phyloP scores from a whole-genome alignment of 352 stramenopile genomes.

The Phytophthora agathidicida region DNA sequence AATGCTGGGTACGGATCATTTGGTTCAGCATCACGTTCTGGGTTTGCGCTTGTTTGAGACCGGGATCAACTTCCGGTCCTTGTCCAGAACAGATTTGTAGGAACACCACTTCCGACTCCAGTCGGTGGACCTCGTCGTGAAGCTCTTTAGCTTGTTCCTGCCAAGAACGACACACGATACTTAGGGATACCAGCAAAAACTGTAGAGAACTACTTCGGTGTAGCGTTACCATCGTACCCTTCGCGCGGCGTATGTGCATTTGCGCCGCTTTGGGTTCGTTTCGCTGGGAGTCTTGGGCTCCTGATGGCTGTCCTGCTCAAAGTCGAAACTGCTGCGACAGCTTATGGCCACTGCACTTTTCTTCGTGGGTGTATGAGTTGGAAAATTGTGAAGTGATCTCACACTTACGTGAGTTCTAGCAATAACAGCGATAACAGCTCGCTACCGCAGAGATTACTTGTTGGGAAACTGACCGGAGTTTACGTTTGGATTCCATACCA shows the following conservation, averaged over 20 bases:
- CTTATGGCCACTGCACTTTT: constrained; percentile 5
- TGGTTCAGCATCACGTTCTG: constrained; percentile 3
- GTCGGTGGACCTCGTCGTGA: constrained; percentile 1
- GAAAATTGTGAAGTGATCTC: constrained; percentile 7
- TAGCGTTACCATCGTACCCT: constrained; percentile 4
- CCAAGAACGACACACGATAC: not conserved
- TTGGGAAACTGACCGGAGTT: too few species aligned
- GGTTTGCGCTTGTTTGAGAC: not conserved
- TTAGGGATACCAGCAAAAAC: too few species aligned
- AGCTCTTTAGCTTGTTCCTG: constrained; percentile 17
- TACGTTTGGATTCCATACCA: too few species aligned
- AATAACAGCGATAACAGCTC: too few species aligned
- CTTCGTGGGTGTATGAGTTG: not conserved
- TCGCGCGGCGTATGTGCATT: constrained; percentile 16
- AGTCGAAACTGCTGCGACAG: not conserved
- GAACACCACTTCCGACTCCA: constrained; percentile 19
- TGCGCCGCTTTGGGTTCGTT: constrained; percentile 6
- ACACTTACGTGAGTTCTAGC: not conserved
- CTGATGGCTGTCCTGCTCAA: not conserved
- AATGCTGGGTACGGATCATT: not conserved
- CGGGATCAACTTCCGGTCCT: not conserved
- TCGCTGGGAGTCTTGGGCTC: too few species aligned
- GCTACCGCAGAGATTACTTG: too few species aligned
- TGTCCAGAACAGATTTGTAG: constrained; percentile 11
- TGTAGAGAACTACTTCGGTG: not conserved